These are phyloP conservation scores for Lipomyces lipofer DNA, from an alignment of 805 yeast species.

Conservation along the genomic window DNA sequence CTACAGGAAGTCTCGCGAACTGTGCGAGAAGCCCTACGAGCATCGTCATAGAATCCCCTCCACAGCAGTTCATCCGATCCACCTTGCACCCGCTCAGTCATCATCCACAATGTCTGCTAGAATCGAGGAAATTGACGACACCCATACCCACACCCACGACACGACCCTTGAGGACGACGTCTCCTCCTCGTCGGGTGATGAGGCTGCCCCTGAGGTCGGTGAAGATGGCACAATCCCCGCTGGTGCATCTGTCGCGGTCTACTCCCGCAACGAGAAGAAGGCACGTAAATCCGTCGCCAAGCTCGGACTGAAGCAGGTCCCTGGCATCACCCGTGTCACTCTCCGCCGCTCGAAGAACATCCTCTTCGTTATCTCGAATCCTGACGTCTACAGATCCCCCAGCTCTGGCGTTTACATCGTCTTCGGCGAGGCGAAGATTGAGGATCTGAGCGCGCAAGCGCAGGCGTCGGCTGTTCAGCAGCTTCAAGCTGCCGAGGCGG, in stretches of 20 bases:
- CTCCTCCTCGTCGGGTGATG: conserved; percentile 32
- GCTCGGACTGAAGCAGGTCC: conserved; percentile 84
- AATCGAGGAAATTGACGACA: conserved; percentile 33
- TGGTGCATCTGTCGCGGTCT: conserved; percentile 78
- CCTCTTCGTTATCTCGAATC: conserved; percentile 85
- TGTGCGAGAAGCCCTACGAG: no score
- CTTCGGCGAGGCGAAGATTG: conserved; percentile 97
- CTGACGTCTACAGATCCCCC: conserved; percentile 91
- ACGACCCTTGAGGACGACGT: conserved; percentile 25
- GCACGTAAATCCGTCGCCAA: conserved; percentile 88
- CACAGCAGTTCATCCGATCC: no score
- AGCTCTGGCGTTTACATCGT: conserved; percentile 92
- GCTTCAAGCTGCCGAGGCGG: conserved; percentile 51
- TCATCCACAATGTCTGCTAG: conserved; percentile 26
- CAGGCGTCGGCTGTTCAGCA: conserved; percentile 74
- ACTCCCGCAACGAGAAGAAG: conserved; percentile 90
- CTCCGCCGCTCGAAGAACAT: conserved; percentile 83
- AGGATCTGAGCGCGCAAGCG: conserved; percentile 84
- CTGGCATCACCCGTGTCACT: conserved; percentile 93
- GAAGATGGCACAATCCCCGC: conserved; percentile 59
- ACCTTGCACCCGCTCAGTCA: no score
- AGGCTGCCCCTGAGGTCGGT: conserved; percentile 39
- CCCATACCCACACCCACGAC: conserved; percentile 9
- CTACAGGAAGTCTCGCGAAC: no score
- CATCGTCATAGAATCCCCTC: no score